Base-by-base conservation (phyloP, 129 eudicot genomes). In the Flaveria ramosissima region DNA sequence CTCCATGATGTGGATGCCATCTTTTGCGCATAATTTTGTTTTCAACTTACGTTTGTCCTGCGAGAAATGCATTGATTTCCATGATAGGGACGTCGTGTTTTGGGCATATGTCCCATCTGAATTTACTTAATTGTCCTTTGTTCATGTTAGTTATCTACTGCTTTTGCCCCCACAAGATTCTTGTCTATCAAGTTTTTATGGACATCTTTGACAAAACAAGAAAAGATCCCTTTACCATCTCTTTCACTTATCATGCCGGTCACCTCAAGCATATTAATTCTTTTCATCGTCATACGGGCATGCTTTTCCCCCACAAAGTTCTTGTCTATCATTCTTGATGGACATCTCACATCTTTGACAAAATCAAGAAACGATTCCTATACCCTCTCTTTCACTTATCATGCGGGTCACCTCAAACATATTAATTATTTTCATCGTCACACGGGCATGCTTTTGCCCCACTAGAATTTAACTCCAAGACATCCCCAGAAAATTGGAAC, bases 301-400 rank as follows among this genome's bases (percentile, higher is more conserved):
- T 62, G 73, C 47, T 43, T 9, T 43, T 3, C 9, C 70, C 83
- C 74, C 75, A 55, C 48, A 41, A 45, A 30, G 68, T 80, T 53
- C 70, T 45, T 53, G 75, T 20, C 74, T 80, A 80, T 73, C 75
- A 43, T 80, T 45, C 68, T 64, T 32, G 23, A 79, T 64, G 8
- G 4, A 26, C 27, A 81, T 56, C 45, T 20, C 41, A 36, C 41
- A 36, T 36, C 7, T 36, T 43, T 20, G 57, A 60, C 48, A 80
- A 53, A 42, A 51, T 42, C 7, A 60, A 19, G 17, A 66, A 73
- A 51, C 10, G 8, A 72, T 17, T 11, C 56, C 26, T 70, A 41
- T 60, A 11, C 46, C 32, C 21, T 79, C 43, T 26, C 52, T 19
- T 42, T 56, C 21, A n/a, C 24, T 50, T 24, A 24, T 55, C 69